Evolutionary conservation across 768 basidiomycete species (phyloP).

Genomic region (Termitomyces sp.): DNA sequence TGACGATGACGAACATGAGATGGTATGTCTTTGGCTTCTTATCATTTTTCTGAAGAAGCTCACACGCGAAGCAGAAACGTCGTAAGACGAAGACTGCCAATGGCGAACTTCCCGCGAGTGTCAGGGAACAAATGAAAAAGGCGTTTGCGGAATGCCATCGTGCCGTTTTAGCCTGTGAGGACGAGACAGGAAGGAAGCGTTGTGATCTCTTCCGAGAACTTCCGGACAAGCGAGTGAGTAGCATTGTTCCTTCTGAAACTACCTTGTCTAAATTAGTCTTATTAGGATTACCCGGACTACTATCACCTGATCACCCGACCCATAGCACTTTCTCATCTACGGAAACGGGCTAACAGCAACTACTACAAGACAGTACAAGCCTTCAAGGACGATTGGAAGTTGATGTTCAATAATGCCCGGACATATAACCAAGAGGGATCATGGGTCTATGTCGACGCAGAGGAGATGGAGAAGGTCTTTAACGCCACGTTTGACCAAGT

Average conservation of each 20-base stretch:
- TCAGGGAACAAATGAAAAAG: constrained; percentile 79
- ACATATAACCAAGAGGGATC: constrained; percentile 94
- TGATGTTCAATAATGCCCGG: constrained; percentile 93
- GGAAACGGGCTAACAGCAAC: constrained; percentile 61
- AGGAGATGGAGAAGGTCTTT: constrained; percentile 91
- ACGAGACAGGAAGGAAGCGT: constrained; percentile 69
- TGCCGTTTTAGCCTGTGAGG: constrained; percentile 67
- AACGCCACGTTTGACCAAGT: constrained; percentile 60
- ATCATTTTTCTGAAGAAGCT: background rate
- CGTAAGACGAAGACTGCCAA: constrained; percentile 60
- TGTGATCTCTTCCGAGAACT: constrained; percentile 85
- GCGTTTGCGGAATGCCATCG: constrained; percentile 71
- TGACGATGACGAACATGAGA: constrained; percentile 45
- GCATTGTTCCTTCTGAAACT: background rate
- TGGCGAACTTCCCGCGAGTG: constrained; percentile 48
- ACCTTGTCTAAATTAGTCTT: constrained; percentile 11
- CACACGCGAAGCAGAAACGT: constrained; percentile 55
- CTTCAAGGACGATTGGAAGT: constrained; percentile 75
- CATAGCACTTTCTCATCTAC: constrained; percentile 83
- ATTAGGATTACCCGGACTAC: constrained; percentile 86
- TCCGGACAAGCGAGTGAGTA: constrained; percentile 67
- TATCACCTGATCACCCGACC: constrained; percentile 84
- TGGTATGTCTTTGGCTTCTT: background rate
- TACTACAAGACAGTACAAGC: constrained; percentile 70
- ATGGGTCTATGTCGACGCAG: constrained; percentile 91